Evolutionary conservation across 1,284 basidiomycete genomes (phyloP), one percentile per base, ranked within the genome.

Genomic region (Schizopora paradoxa): DNA sequence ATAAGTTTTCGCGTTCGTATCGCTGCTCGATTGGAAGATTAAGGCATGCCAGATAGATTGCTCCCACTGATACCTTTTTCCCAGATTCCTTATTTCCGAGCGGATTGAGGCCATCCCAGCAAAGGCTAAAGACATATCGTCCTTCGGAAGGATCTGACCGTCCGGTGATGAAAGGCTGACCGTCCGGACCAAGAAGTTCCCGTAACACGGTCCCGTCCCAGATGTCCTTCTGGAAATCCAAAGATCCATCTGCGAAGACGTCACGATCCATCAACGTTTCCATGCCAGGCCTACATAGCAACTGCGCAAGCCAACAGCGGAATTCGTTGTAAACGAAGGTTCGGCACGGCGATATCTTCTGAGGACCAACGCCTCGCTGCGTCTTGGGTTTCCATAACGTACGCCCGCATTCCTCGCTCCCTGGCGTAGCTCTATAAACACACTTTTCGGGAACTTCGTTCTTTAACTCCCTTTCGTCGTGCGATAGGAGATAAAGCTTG

Each of bases 21-120:
- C 55, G 45, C 0, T 65, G 28, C 21, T 54, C 50, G 6, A 51
- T 53, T 8, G 59, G 66, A 7, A 61, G 58, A 42, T 66, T 66
- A 4, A 62, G 47, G 16, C 59, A 56, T 0, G 53, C 48, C 44
- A 74, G 49, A 1, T 52, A 56, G 1, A 73, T 64, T 0, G 56
- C 54, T 0, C 67, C 65, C 22, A 63, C 42, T 4, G 64, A 67
- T 1, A 48, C 45, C 2, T 55, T 56, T 33, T 64, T 63, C 2
- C 65, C 61, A 18, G 58, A 46, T 16, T 31, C 43, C 36, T 61
- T 65, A 39, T 61, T 66, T 0, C 49, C 41, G 0, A 52, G 53
- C 0, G 67, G 66, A 45, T 70, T 71, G 54, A 73, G 71, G 42
- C 58, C 66, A 42, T 73, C 64, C n/a, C n/a, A n/a, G n/a, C n/a